Base-by-base conservation (phyloP, 2,329 filamentous ascomycete species). In the Aspergillus chevalieri region DNA sequence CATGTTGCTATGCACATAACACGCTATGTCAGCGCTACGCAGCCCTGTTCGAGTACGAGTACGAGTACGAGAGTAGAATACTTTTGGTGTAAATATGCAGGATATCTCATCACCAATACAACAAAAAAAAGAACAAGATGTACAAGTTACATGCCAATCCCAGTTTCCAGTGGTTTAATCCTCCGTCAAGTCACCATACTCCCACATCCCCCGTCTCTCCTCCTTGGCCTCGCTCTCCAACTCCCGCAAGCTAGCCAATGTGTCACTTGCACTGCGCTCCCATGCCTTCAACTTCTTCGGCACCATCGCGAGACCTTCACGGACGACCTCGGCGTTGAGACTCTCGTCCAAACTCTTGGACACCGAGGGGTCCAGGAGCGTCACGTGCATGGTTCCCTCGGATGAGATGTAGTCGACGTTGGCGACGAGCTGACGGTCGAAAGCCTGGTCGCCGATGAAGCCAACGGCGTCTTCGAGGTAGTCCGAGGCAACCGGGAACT, bases 161-260 rank as follows among this genome's bases (percentile, higher is more conserved):
- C 9, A 6, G 26, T 4, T 3, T 30, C 9, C 9, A 30, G 34
- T 36, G 6, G 10, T 41, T 41, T 83, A 90, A 65, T 95, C 89
- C 75, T 95, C 91, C 12, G 89, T 95, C 65, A 95, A 79, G 69
- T 97, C 93, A 59, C 93, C 93, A 71, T 97, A 98, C 79, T 98
- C 93, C 91, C 92, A 98, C 81, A 95, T 93, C 41, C 93, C 93
- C 57, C 83, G 78, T 54, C 90, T 82, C 50, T 84, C 83, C 48
- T 81, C 76, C 80, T 94, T 95, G 4, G 92, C 92, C 68, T 85
- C 78, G 33, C 79, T 77, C 76, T 95, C 86, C 46, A 86, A 81
- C 68, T 86, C 80, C 64, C 81, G 84, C 53, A 96, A 74, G 59
- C 81, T 81, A 68, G 83, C 81, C 54, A 95, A 72, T 41, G 90